Conservation (phyloP, 2,329 filamentous ascomycete genomes). For the Phyllosticta ampelicida region DNA sequence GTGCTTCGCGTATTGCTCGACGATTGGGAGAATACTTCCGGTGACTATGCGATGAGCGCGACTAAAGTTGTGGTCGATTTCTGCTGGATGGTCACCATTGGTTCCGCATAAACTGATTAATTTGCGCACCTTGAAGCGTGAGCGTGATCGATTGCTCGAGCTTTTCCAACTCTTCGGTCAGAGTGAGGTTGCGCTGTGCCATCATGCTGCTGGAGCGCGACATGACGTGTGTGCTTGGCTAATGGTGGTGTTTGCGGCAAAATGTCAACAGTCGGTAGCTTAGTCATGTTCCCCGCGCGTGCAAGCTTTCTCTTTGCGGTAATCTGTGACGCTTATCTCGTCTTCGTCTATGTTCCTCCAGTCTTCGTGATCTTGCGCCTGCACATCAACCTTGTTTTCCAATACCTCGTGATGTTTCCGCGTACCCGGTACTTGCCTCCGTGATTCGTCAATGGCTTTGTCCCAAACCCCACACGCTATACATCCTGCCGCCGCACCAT, state of each 20-base stretch:
- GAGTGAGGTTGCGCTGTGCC: conserved; percentile 52
- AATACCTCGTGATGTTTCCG: not conserved
- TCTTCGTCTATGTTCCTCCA: not conserved
- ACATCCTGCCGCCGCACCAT: not conserved
- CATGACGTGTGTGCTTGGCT: not conserved
- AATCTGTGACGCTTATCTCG: not conserved
- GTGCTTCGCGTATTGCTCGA: conserved; percentile 91
- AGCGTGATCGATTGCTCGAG: conserved; percentile 94
- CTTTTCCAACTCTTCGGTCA: conserved; percentile 92
- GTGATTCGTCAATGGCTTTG: not conserved
- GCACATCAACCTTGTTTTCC: not conserved
- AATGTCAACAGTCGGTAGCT: conserved; percentile 6
- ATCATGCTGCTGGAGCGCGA: conserved; percentile 7
- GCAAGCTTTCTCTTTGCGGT: not conserved
- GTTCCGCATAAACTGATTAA: conserved; percentile 15
- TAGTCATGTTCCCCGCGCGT: not conserved
- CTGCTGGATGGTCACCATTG: conserved; percentile 37
- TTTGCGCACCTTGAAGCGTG: conserved; percentile 67
- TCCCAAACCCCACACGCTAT: not conserved
- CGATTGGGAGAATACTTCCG: conserved; percentile 79
- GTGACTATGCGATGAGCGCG: conserved; percentile 94
- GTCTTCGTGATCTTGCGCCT: not conserved
- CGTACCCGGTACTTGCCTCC: not conserved
- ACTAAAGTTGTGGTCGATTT: conserved; percentile 98
- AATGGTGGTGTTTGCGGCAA: not conserved